Evolutionary conservation across 805 yeast genomes (phyloP), one percentile per base, ranked within the genome.

Genomic region (Schizosaccharomyces osmophilus): DNA sequence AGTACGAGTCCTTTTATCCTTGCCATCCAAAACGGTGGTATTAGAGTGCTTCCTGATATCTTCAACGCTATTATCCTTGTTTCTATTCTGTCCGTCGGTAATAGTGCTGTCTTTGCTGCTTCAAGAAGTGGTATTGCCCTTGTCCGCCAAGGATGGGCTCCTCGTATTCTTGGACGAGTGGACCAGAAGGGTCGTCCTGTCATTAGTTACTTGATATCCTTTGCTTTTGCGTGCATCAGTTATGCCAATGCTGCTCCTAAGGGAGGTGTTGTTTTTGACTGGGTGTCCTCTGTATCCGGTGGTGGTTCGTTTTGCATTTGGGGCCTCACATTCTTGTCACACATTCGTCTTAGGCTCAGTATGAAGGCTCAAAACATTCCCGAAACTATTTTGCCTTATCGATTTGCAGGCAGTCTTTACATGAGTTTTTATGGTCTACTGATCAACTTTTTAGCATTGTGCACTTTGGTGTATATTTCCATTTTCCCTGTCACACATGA

Each of bases 51-150:
- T 59, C 94, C 94, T 41, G 79, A 83, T 67, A 77, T 87, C 63
- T 87, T 88, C 62, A 88, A 88, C 71, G 94, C 80, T 0, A 79
- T 86, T 39, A 77, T 87, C 62, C 75, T 87, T 62, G 75, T 86
- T 4, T 79, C 93, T 0, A 84, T 89, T 0, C 83, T 86, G 65
- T 82, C 88, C 43, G 88, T 95, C 1, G 95, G 95, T 61, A 86
- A 86, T 69, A 84, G 90, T 1, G 84, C 82, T 69, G 79, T 85
- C 43, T 85, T 80, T 68, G 82, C 87, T 63, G 82, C 90, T 0
- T 79, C 87, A 6, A 72, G 81, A 68, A 63, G 60, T 39, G 60
- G 78, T 85, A 82, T 82, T 69, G 87, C 87, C 1, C 73, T 85
- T 70, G 84, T 93, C 0, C 71, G 79, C 39, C 80, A 79, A 66